phyloP scores from a whole-genome alignment of 345 rosid species.

The Arabidopsis suecica region DNA sequence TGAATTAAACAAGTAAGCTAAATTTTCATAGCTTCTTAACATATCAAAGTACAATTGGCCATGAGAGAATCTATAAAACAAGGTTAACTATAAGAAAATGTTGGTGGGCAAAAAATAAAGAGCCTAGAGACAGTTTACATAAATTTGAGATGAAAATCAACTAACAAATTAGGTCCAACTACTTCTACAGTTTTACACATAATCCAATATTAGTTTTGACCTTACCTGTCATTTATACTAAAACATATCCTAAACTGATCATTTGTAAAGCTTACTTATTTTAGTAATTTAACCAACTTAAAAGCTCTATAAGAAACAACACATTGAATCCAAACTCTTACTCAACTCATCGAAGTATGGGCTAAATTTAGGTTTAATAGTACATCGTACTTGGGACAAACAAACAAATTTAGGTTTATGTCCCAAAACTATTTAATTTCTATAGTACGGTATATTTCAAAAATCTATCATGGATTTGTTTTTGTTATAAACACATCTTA shows the following conservation, averaged over 20 bases:
- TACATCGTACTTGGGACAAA: not conserved
- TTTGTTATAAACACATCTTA: no score
- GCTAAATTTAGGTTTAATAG: not conserved
- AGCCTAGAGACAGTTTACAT: not conserved
- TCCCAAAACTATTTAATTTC: no score
- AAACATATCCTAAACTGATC: no score
- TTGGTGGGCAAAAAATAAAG: conserved; percentile 1
- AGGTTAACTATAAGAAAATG: not conserved
- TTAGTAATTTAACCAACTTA: not conserved
- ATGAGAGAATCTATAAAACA: not conserved
- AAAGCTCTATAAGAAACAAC: not conserved
- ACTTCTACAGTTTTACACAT: not conserved
- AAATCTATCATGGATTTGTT: no score
- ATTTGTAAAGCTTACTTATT: not conserved
- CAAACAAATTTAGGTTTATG: not conserved
- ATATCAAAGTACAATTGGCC: no score
- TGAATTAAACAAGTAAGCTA: no score
- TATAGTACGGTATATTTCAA: no score
- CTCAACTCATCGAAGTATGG: not conserved
- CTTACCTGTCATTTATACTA: not conserved
- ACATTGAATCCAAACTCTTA: not conserved
- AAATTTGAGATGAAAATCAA: not conserved
- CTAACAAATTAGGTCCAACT: not conserved
- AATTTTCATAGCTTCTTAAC: no score
- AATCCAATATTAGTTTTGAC: not conserved